A percentile compares a stretch with the other conserved stretches of the same genome.
Evolutionary conservation across 2,329 filamentous ascomycete genomes (phyloP).

Genomic region (Tolypocladium album): DNA sequence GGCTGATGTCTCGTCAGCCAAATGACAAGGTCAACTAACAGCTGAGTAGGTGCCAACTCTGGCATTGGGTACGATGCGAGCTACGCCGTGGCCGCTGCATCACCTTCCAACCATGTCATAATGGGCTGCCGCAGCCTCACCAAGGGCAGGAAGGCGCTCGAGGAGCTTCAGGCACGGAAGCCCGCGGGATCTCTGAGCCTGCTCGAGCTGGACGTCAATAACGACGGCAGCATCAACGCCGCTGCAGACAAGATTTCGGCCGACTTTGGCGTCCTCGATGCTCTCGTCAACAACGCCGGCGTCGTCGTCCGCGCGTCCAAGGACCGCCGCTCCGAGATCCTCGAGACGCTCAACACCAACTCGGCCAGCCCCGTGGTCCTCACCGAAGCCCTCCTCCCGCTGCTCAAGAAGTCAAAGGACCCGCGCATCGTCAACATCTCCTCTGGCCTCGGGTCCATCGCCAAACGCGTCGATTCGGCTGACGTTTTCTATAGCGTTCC

Average conservation of each 20-base stretch:
- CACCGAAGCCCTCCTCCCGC: constrained; percentile 18
- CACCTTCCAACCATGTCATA: constrained; percentile 26
- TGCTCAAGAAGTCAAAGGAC: constrained; percentile 16
- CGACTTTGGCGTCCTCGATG: constrained; percentile 39
- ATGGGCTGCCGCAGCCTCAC: constrained; percentile 21
- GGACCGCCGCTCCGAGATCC: constrained; percentile 7
- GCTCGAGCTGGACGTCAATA: constrained; percentile 46
- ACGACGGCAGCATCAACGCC: constrained; percentile 43
- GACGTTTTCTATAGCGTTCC: not conserved
- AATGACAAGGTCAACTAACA: not conserved
- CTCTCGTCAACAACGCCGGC: constrained; percentile 50
- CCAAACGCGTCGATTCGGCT: constrained; percentile 6
- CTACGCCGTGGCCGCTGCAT: constrained; percentile 17
- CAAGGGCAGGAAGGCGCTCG: constrained; percentile 24
- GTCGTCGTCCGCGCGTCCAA: constrained; percentile 38
- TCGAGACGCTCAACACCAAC: constrained; percentile 33
- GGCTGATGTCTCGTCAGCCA: not conserved
- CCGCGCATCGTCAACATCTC: constrained; percentile 23
- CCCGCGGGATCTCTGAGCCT: constrained; percentile 44
- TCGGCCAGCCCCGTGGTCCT: constrained; percentile 16
- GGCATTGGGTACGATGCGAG: constrained; percentile 35
- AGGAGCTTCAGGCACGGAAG: constrained; percentile 25
- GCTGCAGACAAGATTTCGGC: constrained; percentile 39
- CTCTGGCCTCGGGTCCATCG: constrained; percentile 20
- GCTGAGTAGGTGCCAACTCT: constrained; percentile 25